These are phyloP conservation scores for Tricholoma matsutake DNA, from an alignment of 768 basidiomycete genomes.

Conservation along the genomic window DNA sequence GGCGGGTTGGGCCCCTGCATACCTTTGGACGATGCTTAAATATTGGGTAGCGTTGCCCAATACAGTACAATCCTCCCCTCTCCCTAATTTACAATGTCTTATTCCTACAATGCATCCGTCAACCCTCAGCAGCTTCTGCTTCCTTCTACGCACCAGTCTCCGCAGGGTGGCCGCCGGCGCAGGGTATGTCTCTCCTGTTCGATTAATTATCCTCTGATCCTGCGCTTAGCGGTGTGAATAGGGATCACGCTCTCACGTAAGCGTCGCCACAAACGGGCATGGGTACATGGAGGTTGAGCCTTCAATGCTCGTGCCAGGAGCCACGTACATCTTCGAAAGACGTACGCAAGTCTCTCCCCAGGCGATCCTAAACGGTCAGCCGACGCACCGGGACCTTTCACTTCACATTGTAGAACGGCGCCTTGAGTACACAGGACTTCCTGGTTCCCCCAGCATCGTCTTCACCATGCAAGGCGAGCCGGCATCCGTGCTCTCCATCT, in stretches of 20 bases:
- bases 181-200: not conserved
- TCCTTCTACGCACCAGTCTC: not conserved
- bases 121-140: not conserved
- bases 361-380: not conserved
- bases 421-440: conserved; percentile 10
- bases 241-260: not conserved
- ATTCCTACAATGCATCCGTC: not conserved
- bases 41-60: not conserved
- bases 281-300: not conserved
- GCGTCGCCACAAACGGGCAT: not conserved
- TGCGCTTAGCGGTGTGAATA: not conserved
- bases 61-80: not conserved
- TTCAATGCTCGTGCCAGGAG: not conserved
- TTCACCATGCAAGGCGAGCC: conserved; percentile 22
- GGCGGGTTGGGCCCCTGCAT: not conserved
- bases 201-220: not conserved
- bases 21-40: not conserved
- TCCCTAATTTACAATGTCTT: not conserved
- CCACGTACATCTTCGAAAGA: not conserved
- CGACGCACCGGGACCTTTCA: not conserved
- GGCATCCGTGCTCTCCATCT: conserved; percentile 18
- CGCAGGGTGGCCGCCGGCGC: no score
- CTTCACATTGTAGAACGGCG: conserved; percentile 13
- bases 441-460: conserved; percentile 13
- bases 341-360: not conserved